phyloP scores from a whole-genome alignment of 305 asterid genomes.

The Ajuga reptans region DNA sequence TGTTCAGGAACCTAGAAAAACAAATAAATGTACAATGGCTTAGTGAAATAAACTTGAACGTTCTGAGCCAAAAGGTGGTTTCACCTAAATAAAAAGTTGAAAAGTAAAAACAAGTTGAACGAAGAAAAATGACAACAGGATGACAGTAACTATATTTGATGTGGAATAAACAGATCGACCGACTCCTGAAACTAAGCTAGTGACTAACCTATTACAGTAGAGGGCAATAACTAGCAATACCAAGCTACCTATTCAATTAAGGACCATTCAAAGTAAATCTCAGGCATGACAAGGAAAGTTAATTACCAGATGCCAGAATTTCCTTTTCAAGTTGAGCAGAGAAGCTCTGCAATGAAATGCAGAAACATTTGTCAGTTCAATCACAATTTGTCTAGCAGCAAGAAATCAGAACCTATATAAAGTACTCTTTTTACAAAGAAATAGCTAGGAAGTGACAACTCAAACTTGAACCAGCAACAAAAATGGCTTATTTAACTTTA shows the following conservation, averaged over 20 bases:
- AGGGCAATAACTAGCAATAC: background rate
- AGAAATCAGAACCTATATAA: constrained; percentile 2
- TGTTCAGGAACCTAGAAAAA: no score
- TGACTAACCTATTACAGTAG: background rate
- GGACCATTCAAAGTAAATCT: background rate
- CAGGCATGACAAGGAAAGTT: constrained; percentile 11
- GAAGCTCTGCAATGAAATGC: constrained; percentile 53
- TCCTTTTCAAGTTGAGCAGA: constrained; percentile 90
- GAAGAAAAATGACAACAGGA: background rate
- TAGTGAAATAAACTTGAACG: no score
- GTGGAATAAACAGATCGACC: background rate
- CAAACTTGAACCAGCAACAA: constrained; percentile 13
- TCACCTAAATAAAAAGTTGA: background rate
- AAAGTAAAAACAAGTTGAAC: no score
- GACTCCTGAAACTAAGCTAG: background rate
- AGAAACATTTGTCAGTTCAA: constrained; percentile 15
- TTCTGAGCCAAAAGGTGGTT: background rate
- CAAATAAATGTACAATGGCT: no score
- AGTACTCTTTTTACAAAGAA: background rate
- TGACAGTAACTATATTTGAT: background rate
- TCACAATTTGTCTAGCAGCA: constrained; percentile 5
- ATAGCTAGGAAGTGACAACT: constrained; percentile 16
- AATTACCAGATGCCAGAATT: constrained; percentile 77
- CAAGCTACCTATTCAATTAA: background rate
- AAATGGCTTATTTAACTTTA: background rate